phyloP scores from a whole-genome alignment of 768 basidiomycete genomes.

The Chalciporus pseudorubinellus region DNA sequence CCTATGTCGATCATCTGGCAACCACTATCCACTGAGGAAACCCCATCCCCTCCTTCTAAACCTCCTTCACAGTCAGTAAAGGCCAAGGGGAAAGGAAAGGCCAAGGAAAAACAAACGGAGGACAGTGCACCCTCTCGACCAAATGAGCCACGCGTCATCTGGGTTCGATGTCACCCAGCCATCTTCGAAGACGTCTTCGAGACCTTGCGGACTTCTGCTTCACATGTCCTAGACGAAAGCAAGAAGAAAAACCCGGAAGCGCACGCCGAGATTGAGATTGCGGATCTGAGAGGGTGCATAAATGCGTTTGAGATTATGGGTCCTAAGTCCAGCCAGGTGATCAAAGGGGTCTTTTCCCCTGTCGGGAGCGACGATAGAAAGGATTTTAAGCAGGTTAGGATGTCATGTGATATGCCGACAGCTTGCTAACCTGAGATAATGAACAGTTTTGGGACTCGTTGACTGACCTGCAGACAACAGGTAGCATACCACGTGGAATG shows the following conservation, averaged over 20 bases:
- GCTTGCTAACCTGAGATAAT: not conserved
- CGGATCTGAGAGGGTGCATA: slow-evolving; percentile 66
- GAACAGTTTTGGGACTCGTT: slow-evolving; percentile 55
- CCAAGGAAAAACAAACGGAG: slow-evolving; percentile 34
- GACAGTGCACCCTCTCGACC: slow-evolving; percentile 6
- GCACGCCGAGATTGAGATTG: slow-evolving; percentile 53
- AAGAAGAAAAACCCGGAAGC: slow-evolving; percentile 22
- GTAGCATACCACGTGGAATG: slow-evolving; percentile 69
- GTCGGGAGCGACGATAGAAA: slow-evolving; percentile 45
- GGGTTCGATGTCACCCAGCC: slow-evolving; percentile 80
- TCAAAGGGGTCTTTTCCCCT: slow-evolving; percentile 60
- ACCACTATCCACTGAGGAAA: slow-evolving; percentile 28
- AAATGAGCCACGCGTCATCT: slow-evolving; percentile 46
- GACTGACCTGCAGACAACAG: slow-evolving; percentile 58
- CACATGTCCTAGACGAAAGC: slow-evolving; percentile 43
- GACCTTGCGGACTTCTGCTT: slow-evolving; percentile 51
- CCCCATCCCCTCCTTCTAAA: not conserved
- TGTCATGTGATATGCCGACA: no score
- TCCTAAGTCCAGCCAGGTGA: slow-evolving; percentile 73
- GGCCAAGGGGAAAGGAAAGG: slow-evolving; percentile 15
- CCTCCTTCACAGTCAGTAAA: slow-evolving; percentile 8
- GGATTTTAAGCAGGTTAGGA: slow-evolving; percentile 58
- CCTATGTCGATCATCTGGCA: slow-evolving; percentile 77
- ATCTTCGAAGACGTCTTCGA: slow-evolving; percentile 56
- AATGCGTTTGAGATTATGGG: slow-evolving; percentile 91